Percentiles rank a stretch among this genome's conserved stretches.
These are phyloP conservation scores for Crithidia brevicula DNA, from an alignment of 208 protist species.

Conservation along the genomic window DNA sequence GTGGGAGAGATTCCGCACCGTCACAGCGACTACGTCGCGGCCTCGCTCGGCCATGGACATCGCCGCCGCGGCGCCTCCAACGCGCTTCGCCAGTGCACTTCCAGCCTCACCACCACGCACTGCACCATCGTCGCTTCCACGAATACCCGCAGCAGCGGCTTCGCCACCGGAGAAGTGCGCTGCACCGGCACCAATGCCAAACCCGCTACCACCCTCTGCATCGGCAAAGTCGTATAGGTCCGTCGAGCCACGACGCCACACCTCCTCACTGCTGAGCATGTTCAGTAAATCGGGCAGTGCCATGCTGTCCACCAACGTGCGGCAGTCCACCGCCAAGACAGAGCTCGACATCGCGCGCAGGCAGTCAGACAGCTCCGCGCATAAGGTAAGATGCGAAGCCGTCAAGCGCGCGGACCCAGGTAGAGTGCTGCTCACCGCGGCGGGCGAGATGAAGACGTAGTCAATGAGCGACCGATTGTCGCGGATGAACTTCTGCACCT, in stretches of 20 bases:
- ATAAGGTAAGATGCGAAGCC: conserved; percentile 53
- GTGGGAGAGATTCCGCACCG: conserved; percentile 63
- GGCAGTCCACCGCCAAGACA: conserved; percentile 62
- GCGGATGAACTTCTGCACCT: conserved; percentile 69
- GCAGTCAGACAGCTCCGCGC: conserved; percentile 60
- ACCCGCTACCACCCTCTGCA: background rate
- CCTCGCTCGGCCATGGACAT: conserved; percentile 33
- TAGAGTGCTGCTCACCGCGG: conserved; percentile 21
- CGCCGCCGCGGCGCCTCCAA: background rate
- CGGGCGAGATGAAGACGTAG: conserved; percentile 48
- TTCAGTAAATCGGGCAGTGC: conserved; percentile 62
- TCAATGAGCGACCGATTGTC: conserved; percentile 65
- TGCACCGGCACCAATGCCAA: too few species aligned
- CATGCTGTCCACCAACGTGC: conserved; percentile 52
- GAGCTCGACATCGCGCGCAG: conserved; percentile 62
- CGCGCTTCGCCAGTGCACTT: background rate
- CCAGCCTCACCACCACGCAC: background rate
- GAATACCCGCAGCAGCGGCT: background rate
- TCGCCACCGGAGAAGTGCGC: background rate
- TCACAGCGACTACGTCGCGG: conserved; percentile 47
- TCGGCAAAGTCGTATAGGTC: conserved; percentile 24
- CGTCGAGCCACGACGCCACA: conserved; percentile 24
- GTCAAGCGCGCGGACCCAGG: conserved; percentile 30
- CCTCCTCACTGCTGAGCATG: conserved; percentile 30
- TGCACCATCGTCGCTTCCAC: background rate